Evolutionary conservation across 768 basidiomycete genomes (phyloP), one percentile per base, ranked within the genome.

Genomic region (Melanogaster broomeanus): DNA sequence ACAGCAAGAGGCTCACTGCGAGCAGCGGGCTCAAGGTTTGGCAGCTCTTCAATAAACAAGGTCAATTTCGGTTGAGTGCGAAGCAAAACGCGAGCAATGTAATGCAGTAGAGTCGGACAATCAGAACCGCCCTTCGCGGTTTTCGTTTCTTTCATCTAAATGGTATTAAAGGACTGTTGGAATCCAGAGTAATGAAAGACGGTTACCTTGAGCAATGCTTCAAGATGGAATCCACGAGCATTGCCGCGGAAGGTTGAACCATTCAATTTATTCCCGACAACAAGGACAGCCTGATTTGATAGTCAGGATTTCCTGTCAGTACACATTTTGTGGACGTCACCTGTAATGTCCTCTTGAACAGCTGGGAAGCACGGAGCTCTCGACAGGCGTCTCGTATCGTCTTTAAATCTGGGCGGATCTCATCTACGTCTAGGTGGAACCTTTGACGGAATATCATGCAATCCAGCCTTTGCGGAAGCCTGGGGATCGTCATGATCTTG

Each of bases 91-190:
- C 81, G 79, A 12, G 90, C 91, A n/a, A 96, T 66, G 63, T 93
- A 96, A 66, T 96, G 94, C 12, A 97, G 75, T n/a, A 98, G 73
- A 0, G 93, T 96, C 0, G 93, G 92, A 57, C 91, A 95, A 7
- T 82, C 82, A 0, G 81, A 43, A 0, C 81, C 80, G 0, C 80
- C 81, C 50, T 81, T 85, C 0, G 80, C 82, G 1, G 90, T 89
- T 69, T 82, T 90, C 8, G 87, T 93, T 58, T 94, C 92, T 62
- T 83, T 87, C 71, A 93, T 70, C 93, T 96, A 55, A 28, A 19
- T 42, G 12, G 30, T 4, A 16, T 30, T 8, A 31, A 33, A 19
- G 44, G 38, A 10, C 24, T 6, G 15, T 45, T 27, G n/a, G 13
- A 5, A 6, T 12, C 22, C 7, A 12, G n/a, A 24, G 15, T 12